These are phyloP conservation scores for Uronychia binucleata DNA, from an alignment of 73 alveolate genomes.

Conservation along the genomic window DNA sequence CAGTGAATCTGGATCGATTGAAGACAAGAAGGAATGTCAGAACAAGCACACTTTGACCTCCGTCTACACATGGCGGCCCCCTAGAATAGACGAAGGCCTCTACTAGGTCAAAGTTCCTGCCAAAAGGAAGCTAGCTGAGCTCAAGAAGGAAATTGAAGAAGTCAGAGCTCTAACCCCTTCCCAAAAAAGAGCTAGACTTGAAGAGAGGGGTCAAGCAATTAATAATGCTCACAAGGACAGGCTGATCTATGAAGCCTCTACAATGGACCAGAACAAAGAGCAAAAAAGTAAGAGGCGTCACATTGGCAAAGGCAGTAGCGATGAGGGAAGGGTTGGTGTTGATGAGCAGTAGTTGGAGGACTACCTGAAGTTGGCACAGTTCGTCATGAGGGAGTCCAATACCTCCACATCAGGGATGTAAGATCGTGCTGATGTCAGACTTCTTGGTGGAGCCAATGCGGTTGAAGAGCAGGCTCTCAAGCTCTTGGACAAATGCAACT, in stretches of 20 bases:
- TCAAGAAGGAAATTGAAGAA: neutral
- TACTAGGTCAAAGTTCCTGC: slow-evolving; percentile 19
- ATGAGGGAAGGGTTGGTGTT: neutral
- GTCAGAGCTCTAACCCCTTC: neutral
- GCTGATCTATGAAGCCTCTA: neutral
- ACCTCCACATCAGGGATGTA: slow-evolving; percentile 4
- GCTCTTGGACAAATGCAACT: slow-evolving; percentile 27
- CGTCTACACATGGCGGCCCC: slow-evolving; percentile 45
- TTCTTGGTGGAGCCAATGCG: slow-evolving; percentile 38
- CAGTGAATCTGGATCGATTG: no score
- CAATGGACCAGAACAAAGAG: neutral
- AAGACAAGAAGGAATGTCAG: neutral
- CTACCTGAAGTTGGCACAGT: slow-evolving; percentile 30
- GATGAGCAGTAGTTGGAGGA: slow-evolving; percentile 18
- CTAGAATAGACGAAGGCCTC: slow-evolving; percentile 23
- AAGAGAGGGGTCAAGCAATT: neutral
- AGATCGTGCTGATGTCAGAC: neutral
- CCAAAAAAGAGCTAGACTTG: neutral
- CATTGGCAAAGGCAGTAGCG: neutral
- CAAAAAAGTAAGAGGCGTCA: neutral
- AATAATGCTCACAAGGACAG: no score
- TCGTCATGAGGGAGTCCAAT: slow-evolving; percentile 38
- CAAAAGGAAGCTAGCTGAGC: neutral
- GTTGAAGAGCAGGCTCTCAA: slow-evolving; percentile 45
- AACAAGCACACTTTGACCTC: neutral